Evolutionary conservation across 2,329 filamentous ascomycete species (phyloP).

Genomic region (Celoporthe dispersa): DNA sequence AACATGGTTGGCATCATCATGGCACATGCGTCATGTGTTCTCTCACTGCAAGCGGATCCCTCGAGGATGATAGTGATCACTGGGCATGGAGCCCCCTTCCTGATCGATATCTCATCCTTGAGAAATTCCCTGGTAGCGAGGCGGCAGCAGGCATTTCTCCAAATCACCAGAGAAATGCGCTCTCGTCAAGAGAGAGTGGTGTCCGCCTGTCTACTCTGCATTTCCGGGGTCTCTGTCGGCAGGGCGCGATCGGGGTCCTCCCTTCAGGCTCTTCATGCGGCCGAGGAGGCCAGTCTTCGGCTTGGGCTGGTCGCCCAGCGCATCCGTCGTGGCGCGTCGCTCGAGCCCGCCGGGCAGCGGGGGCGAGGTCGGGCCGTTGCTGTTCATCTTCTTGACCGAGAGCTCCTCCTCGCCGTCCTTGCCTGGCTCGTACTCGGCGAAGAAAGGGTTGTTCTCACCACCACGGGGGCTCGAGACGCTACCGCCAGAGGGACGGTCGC

Average conservation of each 20-base stretch:
- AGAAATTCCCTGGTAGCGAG: neutral
- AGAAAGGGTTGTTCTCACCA: slow-evolving; percentile 75
- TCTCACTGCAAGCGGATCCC: neutral
- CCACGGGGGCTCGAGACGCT: slow-evolving; percentile 39
- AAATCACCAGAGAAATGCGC: neutral
- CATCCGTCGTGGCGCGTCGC: slow-evolving; percentile 67
- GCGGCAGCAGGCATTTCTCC: neutral
- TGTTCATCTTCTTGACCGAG: slow-evolving; percentile 46
- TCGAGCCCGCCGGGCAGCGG: slow-evolving; percentile 67
- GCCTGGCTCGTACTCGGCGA: slow-evolving; percentile 73
- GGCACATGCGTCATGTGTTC: neutral
- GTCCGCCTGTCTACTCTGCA: slow-evolving; percentile 17
- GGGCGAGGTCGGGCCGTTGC: slow-evolving; percentile 48
- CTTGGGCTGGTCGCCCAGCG: slow-evolving; percentile 45
- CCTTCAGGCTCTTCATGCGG: slow-evolving; percentile 82
- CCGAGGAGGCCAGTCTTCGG: slow-evolving; percentile 69
- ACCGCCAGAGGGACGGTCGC: slow-evolving; percentile 38
- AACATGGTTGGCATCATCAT: neutral
- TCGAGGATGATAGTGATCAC: neutral
- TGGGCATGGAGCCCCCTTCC: neutral
- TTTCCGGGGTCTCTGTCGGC: slow-evolving; percentile 18
- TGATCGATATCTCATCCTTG: neutral
- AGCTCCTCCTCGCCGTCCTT: slow-evolving; percentile 59
- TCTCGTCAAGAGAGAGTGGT: neutral
- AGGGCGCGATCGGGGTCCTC: slow-evolving; percentile 47